Evolutionary conservation across 352 stramenopile genomes (phyloP).

Genomic region (Globisporangium emineosum): DNA sequence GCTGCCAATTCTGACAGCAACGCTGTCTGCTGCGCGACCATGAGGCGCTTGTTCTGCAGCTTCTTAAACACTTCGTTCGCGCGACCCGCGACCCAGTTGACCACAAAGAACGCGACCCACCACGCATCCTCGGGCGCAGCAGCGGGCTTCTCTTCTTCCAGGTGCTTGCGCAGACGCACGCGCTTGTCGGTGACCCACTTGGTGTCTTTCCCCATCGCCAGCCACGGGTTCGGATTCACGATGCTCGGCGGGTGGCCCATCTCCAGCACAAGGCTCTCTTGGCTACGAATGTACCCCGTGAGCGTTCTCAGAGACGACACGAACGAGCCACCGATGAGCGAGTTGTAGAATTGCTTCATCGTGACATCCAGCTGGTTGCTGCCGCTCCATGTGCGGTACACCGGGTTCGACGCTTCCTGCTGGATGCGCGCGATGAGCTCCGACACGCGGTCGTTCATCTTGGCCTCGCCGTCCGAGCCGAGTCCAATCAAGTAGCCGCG

Average conservation of each 20-base stretch:
- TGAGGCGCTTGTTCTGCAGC: slow-evolving; percentile 28
- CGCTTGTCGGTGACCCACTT: slow-evolving; percentile 58
- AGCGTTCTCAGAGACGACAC: slow-evolving; percentile 31
- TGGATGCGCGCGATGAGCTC: slow-evolving; percentile 31
- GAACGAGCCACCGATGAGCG: slow-evolving; percentile 40
- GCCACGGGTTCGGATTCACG: slow-evolving; percentile 22
- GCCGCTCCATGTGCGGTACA: slow-evolving; percentile 32
- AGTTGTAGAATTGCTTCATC: slow-evolving; percentile 41
- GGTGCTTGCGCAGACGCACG: slow-evolving; percentile 40
- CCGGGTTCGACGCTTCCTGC: slow-evolving; percentile 20
- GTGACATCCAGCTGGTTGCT: slow-evolving; percentile 34
- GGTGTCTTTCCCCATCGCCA: slow-evolving; percentile 33
- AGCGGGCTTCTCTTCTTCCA: slow-evolving; percentile 27
- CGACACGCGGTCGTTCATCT: slow-evolving; percentile 23
- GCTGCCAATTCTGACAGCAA: slow-evolving; percentile 25
- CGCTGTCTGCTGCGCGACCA: slow-evolving; percentile 14
- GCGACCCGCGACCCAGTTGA: slow-evolving; percentile 44
- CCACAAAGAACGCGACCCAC: slow-evolving; percentile 57
- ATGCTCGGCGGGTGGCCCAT: slow-evolving; percentile 26
- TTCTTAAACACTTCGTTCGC: slow-evolving; percentile 33
- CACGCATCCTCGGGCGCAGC: slow-evolving; percentile 34
- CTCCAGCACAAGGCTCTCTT: slow-evolving; percentile 27
- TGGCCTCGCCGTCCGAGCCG: slow-evolving; percentile 31
- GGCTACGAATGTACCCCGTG: slow-evolving; percentile 27
- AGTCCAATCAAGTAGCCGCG: slow-evolving; percentile 33